A percentile compares a stretch with the other conserved stretches of the same genome.
Evolutionary conservation across 176 grass and related monocot species (phyloP).

Genomic region (Musa schizocarpa): DNA sequence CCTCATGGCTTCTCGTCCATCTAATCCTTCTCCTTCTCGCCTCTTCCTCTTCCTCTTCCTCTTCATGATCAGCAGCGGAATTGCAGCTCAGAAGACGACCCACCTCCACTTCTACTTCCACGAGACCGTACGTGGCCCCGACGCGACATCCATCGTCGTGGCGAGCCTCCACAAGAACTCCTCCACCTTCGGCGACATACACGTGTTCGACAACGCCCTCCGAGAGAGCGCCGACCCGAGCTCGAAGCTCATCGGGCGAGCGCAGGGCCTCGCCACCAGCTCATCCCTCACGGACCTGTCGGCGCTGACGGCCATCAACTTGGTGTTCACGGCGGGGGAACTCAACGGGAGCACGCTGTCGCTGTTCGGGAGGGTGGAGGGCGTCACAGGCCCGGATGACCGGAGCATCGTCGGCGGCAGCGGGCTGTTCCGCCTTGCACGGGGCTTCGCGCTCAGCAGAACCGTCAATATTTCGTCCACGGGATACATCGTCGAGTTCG

Average conservation of each 20-base stretch:
- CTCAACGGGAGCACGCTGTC: not conserved
- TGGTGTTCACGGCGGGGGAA: not conserved
- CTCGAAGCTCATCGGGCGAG: conserved; percentile 17
- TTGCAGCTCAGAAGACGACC: not conserved
- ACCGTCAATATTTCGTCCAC: not conserved
- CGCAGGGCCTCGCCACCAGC: not conserved
- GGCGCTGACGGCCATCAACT: not conserved
- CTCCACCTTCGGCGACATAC: conserved; percentile 8
- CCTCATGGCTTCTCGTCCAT: not conserved
- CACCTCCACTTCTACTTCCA: conserved; percentile 30
- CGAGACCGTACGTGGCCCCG: conserved; percentile 13
- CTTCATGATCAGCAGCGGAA: not conserved
- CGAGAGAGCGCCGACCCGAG: conserved; percentile 16
- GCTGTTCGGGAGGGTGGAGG: not conserved
- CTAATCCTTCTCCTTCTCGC: not conserved
- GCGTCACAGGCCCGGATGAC: not conserved
- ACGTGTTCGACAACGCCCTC: conserved; percentile 18
- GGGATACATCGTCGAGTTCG: not conserved
- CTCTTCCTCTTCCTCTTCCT: not conserved
- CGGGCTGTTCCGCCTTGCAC: not conserved
- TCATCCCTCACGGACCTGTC: not conserved
- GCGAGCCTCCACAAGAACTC: conserved; percentile 15
- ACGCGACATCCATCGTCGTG: conserved; percentile 22
- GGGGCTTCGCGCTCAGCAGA: not conserved
- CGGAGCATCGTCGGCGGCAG: not conserved